Base-by-base conservation (phyloP, 495 filamentous ascomycete genomes). In the Talaromyces liani region DNA sequence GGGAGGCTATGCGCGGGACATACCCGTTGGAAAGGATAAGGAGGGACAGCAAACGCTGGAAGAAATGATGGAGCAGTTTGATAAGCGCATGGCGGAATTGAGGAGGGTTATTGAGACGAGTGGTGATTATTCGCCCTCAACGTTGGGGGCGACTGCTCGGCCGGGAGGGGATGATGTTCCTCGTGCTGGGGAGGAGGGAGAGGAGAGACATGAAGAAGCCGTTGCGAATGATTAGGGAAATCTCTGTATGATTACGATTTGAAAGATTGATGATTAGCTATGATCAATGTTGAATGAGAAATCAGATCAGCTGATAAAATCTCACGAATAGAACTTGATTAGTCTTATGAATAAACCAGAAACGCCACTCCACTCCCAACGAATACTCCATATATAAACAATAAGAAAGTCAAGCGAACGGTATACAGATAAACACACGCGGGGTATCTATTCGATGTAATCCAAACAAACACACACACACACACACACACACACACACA, bases 51-150 rank as follows among this genome's bases (percentile, higher is more conserved):
- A 74, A 65, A 76, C 67, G 31, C 70, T 80, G 62, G 74, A 81
- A 34, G 79, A 78, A 34, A 77, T 92, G 75, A 77, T 89, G 64
- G 83, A 85, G 58, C 82, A 87, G 41, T 92, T 91, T 74, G 84
- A 88, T 63, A 84, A 80, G 65, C 77, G 87, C 65, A 85, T 92
- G 82, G 73, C 64, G 3, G 75, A 81, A 62, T 64, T 83, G 60
- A 76, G 76, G 49, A 64, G 68, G 45, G 71, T 82, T 1, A 80
- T 82, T 63, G 80, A 81, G 58, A 72, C 67, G 1, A 71, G 70
- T 7, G 63, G 12, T 31, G 39, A 65, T 34, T 53, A 33, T 62
- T 8, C 24, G 24, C 53, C n/a, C n/a, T n/a, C n/a, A n/a, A n/a
- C 53, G 29, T 33, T 25, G 34, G 36, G n/a, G 18, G 5, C 49